These are phyloP conservation scores for Geosmithia flava DNA, from an alignment of 2,329 filamentous ascomycete genomes.

Conservation along the genomic window DNA sequence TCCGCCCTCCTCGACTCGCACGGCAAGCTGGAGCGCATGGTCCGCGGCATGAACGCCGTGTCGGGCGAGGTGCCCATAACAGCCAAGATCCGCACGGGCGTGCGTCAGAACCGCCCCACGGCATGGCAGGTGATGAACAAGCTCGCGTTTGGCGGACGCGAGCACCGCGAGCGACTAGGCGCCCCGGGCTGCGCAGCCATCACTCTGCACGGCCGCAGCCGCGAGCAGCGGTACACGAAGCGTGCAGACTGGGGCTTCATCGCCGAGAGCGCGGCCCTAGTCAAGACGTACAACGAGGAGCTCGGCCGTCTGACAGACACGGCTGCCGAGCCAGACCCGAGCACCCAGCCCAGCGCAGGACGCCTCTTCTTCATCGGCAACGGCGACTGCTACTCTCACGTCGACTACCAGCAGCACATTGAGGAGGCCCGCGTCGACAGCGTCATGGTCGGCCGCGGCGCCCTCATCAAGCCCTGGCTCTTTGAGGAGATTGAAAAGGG, in stretches of 20 bases:
- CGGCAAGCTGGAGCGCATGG: constrained; percentile 84
- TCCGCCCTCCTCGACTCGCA: constrained; percentile 84
- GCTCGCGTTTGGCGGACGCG: constrained; percentile 66
- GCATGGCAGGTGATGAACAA: constrained; percentile 73
- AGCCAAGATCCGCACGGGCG: constrained; percentile 88
- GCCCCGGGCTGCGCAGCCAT: constrained; percentile 86
- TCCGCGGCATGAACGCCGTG: constrained; percentile 90
- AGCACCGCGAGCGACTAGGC: constrained; percentile 57
- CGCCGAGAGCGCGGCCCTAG: constrained; percentile 72
- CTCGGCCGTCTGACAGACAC: constrained; percentile 62
- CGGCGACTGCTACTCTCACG: constrained; percentile 88
- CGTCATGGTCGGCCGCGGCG: constrained; percentile 96
- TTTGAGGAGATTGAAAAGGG: constrained; percentile 91
- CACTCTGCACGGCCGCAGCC: constrained; percentile 83
- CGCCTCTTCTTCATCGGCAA: constrained; percentile 91
- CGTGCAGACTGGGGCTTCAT: constrained; percentile 95
- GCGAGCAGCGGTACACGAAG: constrained; percentile 88
- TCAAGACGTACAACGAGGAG: constrained; percentile 66
- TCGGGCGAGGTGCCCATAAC: constrained; percentile 86
- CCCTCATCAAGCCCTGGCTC: constrained; percentile 94
- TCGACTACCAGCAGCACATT: constrained; percentile 73
- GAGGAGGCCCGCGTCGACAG: constrained; percentile 70
- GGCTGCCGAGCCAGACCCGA: constrained; percentile 60
- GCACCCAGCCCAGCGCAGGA: constrained; percentile 54
- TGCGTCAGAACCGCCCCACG: constrained; percentile 65